These are phyloP conservation scores for Aspergillus hancockii DNA, from an alignment of 495 filamentous ascomycete genomes.

Conservation along the genomic window DNA sequence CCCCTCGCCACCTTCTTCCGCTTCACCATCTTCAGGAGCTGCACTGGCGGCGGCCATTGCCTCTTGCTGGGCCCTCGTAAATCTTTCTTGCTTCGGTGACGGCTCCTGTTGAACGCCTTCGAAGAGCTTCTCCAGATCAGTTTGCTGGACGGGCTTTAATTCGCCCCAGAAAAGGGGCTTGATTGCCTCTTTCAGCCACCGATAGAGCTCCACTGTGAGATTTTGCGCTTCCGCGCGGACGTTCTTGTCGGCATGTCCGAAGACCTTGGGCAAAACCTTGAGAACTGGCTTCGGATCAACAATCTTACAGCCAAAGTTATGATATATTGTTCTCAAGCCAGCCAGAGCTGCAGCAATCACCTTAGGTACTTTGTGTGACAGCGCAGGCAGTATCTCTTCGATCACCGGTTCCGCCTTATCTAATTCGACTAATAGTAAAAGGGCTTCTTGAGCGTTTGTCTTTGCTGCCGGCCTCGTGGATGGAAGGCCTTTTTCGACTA, in stretches of 20 bases:
- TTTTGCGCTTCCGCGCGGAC: conserved; percentile 93
- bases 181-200: conserved; percentile 97
- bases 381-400: conserved; percentile 82
- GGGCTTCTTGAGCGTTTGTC: conserved; percentile 78
- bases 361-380: conserved; percentile 93
- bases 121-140: conserved; percentile 91
- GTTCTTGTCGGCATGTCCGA: conserved; percentile 97
- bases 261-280: conserved; percentile 86
- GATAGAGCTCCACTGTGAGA: conserved; percentile 89
- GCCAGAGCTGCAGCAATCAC: conserved; percentile 82
- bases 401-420: conserved; percentile 84
- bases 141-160: conserved; percentile 92
- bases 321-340: conserved; percentile 79
- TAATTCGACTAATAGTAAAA: conserved; percentile 86
- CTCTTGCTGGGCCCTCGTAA: conserved; percentile 87
- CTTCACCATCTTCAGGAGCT: conserved; percentile 55
- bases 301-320: conserved; percentile 94
- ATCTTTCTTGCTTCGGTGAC: conserved; percentile 82
- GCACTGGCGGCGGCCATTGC: conserved; percentile 68
- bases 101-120: conserved; percentile 89
- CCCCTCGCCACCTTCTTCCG: conserved; percentile 54
- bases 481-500: conserved; percentile 90
- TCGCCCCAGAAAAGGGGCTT: conserved; percentile 98
- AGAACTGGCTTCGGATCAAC: conserved; percentile 95
- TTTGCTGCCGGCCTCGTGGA: conserved; percentile 88